Evolutionary conservation across 179 eudicot genomes (phyloP).

Genomic region (Patellifolia procumbens): DNA sequence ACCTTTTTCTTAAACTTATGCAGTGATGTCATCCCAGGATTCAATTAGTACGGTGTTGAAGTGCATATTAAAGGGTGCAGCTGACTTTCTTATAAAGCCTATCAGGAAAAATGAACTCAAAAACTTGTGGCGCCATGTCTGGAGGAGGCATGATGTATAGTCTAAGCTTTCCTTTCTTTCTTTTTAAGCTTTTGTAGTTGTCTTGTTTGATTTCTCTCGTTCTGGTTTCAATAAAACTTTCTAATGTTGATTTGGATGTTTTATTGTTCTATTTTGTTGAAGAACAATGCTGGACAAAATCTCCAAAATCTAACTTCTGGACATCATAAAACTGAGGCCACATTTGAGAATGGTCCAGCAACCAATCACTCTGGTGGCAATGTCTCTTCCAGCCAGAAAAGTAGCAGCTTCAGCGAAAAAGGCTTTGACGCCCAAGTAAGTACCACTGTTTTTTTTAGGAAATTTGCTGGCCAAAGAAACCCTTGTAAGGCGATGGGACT

Average conservation of each 20-base stretch:
- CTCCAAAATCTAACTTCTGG: constrained; percentile 21
- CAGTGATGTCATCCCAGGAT: constrained; percentile 71
- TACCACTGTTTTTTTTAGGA: too few relatives aligned
- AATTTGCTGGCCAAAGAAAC: too few relatives aligned
- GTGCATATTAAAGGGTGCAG: constrained; percentile 66
- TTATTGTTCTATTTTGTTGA: not conserved
- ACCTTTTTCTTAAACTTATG: constrained; percentile 5
- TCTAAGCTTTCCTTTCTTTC: not conserved
- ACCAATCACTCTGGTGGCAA: constrained; percentile 33
- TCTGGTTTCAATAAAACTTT: not conserved
- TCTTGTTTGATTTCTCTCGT: not conserved
- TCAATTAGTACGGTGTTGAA: constrained; percentile 58
- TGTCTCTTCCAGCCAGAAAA: constrained; percentile 34
- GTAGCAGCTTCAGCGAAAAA: constrained; percentile 28
- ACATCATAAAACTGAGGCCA: constrained; percentile 28
- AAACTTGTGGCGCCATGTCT: constrained; percentile 75
- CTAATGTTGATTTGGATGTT: not conserved
- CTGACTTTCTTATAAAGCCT: constrained; percentile 68
- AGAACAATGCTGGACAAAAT: constrained; percentile 29
- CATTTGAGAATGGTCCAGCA: constrained; percentile 25
- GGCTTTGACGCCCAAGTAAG: constrained; percentile 43
- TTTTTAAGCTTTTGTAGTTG: not conserved
- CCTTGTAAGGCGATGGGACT: too few relatives aligned
- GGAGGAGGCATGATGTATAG: constrained; percentile 55
- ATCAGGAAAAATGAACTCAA: constrained; percentile 65